Conservation (phyloP, 1,284 basidiomycete species). For the Flammula alnicola region DNA sequence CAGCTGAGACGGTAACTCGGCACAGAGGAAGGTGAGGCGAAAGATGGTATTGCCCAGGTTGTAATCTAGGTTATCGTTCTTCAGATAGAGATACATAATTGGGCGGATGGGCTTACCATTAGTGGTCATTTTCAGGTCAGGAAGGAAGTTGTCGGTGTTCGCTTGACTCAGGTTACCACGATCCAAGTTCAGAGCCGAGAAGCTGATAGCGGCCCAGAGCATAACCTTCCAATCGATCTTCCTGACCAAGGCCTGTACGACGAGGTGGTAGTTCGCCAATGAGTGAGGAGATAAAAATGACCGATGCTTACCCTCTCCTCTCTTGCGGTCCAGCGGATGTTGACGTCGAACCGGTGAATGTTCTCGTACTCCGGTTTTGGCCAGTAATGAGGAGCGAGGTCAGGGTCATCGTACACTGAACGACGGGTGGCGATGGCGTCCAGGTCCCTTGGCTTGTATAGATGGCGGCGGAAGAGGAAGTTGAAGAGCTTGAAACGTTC, state of each 20-base stretch:
- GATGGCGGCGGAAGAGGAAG: conserved; percentile 33
- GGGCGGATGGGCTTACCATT: conserved; percentile 39
- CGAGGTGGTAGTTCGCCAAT: background rate
- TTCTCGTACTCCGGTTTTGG: conserved; percentile 65
- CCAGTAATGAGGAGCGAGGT: conserved; percentile 53
- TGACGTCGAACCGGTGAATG: conserved; percentile 65
- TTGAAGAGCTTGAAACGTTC: conserved; percentile 33
- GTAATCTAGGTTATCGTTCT: conserved; percentile 45
- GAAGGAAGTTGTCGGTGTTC: conserved; percentile 70
- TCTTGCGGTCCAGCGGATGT: conserved; percentile 69
- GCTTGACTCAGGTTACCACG: conserved; percentile 63
- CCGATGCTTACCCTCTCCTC: conserved; percentile 61
- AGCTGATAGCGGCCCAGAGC: conserved; percentile 66
- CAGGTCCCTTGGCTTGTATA: conserved; percentile 32
- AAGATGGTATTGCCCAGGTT: conserved; percentile 69
- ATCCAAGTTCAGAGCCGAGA: conserved; percentile 65
- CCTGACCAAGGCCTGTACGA: conserved; percentile 50
- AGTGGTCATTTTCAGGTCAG: conserved; percentile 63
- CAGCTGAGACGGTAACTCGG: conserved; percentile 75
- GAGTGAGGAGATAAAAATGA: background rate
- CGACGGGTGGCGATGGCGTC: conserved; percentile 53
- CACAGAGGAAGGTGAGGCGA: conserved; percentile 60
- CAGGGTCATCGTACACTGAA: conserved; percentile 62
- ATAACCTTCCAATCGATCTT: conserved; percentile 69
- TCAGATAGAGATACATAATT: background rate